phyloP scores from a whole-genome alignment of 2,329 filamentous ascomycete genomes.

The Ophiostoma montium region DNA sequence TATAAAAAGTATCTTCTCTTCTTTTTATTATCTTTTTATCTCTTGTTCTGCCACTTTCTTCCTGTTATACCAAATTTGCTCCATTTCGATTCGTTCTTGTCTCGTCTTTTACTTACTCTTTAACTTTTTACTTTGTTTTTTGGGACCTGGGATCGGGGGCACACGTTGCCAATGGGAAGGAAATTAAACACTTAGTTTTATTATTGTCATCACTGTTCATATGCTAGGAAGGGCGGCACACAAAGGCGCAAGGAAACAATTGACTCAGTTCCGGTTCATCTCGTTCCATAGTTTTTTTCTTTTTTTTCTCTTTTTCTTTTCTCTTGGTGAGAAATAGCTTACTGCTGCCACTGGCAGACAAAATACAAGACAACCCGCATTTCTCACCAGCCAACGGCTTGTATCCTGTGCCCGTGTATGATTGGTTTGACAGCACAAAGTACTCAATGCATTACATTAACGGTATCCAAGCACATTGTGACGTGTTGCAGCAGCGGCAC shows the following conservation, averaged over 20 bases:
- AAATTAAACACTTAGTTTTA: background rate
- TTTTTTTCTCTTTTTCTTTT: background rate
- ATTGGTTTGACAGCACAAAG: background rate
- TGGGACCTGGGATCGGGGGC: too few species aligned
- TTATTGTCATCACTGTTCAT: background rate
- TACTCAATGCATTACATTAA: background rate
- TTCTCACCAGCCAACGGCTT: too few species aligned
- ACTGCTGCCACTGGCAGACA: background rate
- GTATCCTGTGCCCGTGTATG: too few species aligned
- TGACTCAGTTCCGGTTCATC: background rate
- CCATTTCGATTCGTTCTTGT: background rate
- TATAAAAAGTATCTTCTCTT: background rate
- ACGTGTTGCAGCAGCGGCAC: too few species aligned
- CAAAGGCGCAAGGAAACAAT: background rate
- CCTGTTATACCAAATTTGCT: conserved; percentile 1
- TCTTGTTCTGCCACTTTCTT: background rate
- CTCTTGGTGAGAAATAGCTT: background rate
- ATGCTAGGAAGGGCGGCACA: background rate
- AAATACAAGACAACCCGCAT: too few species aligned
- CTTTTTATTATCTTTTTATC: background rate
- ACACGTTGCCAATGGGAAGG: too few species aligned
- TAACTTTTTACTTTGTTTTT: background rate
- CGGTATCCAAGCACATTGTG: too few species aligned
- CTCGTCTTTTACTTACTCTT: background rate
- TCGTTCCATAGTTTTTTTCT: background rate